Conservation (phyloP, 495 filamentous ascomycete genomes). For the Penicillium canescens region DNA sequence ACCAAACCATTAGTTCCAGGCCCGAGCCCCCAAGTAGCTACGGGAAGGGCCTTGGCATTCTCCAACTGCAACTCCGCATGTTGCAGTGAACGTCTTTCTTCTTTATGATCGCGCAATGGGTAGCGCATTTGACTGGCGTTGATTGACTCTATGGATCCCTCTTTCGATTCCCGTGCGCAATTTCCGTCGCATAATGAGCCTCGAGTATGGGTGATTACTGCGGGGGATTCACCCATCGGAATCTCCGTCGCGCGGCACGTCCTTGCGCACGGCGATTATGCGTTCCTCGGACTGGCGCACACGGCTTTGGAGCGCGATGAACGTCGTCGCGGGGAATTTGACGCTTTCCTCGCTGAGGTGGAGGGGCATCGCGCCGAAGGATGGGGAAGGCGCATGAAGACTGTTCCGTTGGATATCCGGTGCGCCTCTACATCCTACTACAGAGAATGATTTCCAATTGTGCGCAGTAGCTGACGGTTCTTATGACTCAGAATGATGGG, state of each 20-base stretch:
- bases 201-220: slow-evolving; percentile 86
- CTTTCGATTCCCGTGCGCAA: slow-evolving; percentile 43
- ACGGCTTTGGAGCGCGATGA: slow-evolving; percentile 42
- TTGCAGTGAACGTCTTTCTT: background rate
- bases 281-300: slow-evolving; percentile 74
- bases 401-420: slow-evolving; percentile 53
- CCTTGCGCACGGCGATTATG: slow-evolving; percentile 82
- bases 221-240: slow-evolving; percentile 77
- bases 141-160: slow-evolving; percentile 35
- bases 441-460: background rate
- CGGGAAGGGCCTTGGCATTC: slow-evolving; percentile 26
- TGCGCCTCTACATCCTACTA: slow-evolving; percentile 22
- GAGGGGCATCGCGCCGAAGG: slow-evolving; percentile 58
- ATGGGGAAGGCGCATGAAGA: slow-evolving; percentile 45
- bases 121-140: slow-evolving; percentile 27
- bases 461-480: slow-evolving; percentile 13
- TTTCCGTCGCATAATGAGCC: slow-evolving; percentile 61
- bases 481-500: slow-evolving; percentile 39
- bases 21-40: slow-evolving; percentile 13
- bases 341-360: slow-evolving; percentile 63
- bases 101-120: slow-evolving; percentile 31
- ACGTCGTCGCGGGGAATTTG: slow-evolving; percentile 50
- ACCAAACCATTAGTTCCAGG: slow-evolving; percentile 6
- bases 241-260: slow-evolving; percentile 70
- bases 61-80: slow-evolving; percentile 15